Percentiles rank a stretch among this genome's conserved stretches.
These are phyloP conservation scores for Apiospora phragmitis DNA, from an alignment of 2,329 filamentous ascomycete species.

Conservation along the genomic window DNA sequence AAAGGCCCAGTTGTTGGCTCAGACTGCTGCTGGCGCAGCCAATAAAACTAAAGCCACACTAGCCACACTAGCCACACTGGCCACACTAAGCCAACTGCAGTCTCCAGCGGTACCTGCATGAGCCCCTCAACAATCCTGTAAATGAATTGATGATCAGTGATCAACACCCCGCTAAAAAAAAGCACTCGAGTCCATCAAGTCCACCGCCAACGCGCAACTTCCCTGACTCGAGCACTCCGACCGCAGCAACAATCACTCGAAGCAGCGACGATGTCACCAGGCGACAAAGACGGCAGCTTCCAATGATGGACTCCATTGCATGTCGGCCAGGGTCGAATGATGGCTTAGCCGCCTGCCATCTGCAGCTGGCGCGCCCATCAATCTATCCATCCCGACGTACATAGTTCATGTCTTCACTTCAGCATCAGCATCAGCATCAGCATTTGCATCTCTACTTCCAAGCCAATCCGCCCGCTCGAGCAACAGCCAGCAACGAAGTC, in stretches of 20 bases:
- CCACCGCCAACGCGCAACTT: background rate
- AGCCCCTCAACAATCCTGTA: too few species aligned
- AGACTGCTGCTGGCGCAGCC: too few species aligned
- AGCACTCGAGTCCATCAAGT: background rate
- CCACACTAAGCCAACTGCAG: too few species aligned
- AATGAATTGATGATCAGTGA: too few species aligned
- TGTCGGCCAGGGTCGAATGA: background rate
- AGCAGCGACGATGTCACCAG: background rate
- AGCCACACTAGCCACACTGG: too few species aligned
- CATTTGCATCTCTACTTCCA: background rate
- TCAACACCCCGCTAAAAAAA: background rate
- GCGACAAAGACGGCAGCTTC: background rate
- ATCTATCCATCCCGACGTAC: background rate
- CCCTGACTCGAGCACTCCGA: too few species aligned
- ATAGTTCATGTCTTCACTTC: background rate
- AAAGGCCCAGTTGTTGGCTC: too few species aligned
- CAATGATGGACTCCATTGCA: background rate
- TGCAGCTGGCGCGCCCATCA: background rate
- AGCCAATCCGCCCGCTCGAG: too few species aligned
- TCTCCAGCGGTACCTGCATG: background rate
- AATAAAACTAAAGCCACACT: too few species aligned
- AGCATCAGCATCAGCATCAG: background rate
- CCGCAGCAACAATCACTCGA: background rate
- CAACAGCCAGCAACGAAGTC: too few species aligned
- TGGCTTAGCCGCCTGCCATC: background rate